Evolutionary conservation across 129 eudicot species (phyloP), one percentile per base, ranked within the genome.

Genomic region (Helichrysum umbraculigerum): DNA sequence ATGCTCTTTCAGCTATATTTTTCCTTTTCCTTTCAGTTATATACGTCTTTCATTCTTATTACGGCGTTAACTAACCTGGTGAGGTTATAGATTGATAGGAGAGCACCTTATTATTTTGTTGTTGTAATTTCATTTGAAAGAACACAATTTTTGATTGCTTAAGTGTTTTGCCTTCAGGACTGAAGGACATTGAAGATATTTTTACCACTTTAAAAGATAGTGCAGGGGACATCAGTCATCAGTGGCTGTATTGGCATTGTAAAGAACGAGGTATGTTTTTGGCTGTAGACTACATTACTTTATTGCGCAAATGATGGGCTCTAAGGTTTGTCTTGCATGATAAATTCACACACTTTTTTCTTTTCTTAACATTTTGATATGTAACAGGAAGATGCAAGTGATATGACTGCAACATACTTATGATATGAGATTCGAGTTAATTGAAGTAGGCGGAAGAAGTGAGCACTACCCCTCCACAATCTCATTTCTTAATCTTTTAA

Each of bases 131-230:
- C 28, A 25, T 25, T 25, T 25, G 28, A 0, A 25, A 25, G 28
- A 25, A 25, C 28, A 25, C 28, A 25, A 25, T 25, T 25, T 25
- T 25, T 25, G 7, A 34, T 34, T 34, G 39, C 39, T 34, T 34
- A 50, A 66, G 76, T 20, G 50, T 19, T 68, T 70, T 80, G 52
- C 72, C 82, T 57, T 58, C 87, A 93, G 98, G 90, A 33, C 75
- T 90, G 71, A 87, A 87, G 82, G 98, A 90, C 73, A 83, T 93
- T 28, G 87, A 85, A 79, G 98, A 93, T 75, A 74, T 1, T 93
- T 0, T 83, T 90, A 65, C 74, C 21, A 78, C 81, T 74, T 77
- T 90, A 69, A 93, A 71, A 86, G 39, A 34, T 34, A 34, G 39
- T 34, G 39, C 39, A 34, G 39, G 39, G 39, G 81, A 50, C 34